Conservation (phyloP, 2,329 filamentous ascomycete species). For the Davidsoniella virescens region DNA sequence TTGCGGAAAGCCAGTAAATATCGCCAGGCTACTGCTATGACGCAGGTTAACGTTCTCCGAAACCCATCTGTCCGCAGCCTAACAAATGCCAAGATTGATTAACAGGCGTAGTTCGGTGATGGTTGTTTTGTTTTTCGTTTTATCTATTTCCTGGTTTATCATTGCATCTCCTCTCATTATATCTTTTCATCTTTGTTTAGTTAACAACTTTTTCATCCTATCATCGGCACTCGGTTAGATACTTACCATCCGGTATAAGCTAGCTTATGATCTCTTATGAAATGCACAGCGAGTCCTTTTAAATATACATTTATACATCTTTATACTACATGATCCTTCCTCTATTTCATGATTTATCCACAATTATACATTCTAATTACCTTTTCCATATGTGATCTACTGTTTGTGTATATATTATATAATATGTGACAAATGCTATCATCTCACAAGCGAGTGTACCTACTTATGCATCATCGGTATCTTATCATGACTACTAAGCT, state of each 20-base stretch:
- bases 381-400: no score
- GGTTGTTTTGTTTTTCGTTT: not conserved
- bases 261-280: not conserved
- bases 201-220: no score
- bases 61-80: slow-evolving; percentile 51
- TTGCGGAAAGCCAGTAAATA: slow-evolving; percentile 75
- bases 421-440: no score
- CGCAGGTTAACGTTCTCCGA: slow-evolving; percentile 66
- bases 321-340: no score
- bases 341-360: no score
- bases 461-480: no score
- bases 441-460: no score
- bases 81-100: slow-evolving; percentile 62
- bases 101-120: slow-evolving; percentile 14
- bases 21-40: slow-evolving; percentile 47
- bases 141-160: not conserved
- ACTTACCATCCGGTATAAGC: no score
- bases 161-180: not conserved
- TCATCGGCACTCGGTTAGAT: not conserved
- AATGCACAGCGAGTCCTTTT: not conserved
- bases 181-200: not conserved
- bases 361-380: no score
- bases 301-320: no score
- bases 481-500: no score
- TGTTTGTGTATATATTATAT: no score